Base-by-base conservation (phyloP, 768 basidiomycete species). In the Termitomyces sp. region DNA sequence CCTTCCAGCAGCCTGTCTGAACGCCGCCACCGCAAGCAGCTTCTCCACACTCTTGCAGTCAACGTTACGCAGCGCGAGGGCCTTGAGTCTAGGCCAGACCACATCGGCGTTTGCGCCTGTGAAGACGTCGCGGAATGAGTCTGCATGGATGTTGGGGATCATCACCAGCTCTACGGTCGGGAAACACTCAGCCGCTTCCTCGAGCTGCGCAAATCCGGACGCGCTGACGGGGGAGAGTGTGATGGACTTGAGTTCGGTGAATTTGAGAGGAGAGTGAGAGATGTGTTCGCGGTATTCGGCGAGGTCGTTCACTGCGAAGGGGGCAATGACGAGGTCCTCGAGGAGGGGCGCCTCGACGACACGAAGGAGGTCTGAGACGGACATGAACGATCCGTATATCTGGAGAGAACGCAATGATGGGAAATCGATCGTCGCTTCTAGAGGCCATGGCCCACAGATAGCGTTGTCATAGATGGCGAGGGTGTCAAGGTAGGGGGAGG, bases 281-380 rank as follows among this genome's bases (percentile, higher is more conserved):
- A 36, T 48, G 20, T 59, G 26, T 6, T 62, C 44, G 47, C 56
- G 52, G 48, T 59, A 62, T 14, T 62, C 60, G 16, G n/a, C 27
- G 24, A 64, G 56, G 24, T 64, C 63, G 58, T 62, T 58, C 26
- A 24, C 46, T 5, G 58, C 57, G 20, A 62, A 48, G 9, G 61
- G 61, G 8, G 61, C 57, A 18, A 62, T 58, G 6, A 58, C 57
- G 18, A 62, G 61, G 39, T 58, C 57, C 12, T 55, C 45, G 12
- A 62, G 54, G 10, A 47, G 45, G 6, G 61, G 57, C 12, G 57
- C 61, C 30, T 54, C 24, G 4, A 55, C 51, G 12, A 59, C 58
- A 22, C 63, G 60, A 22, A 64, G 53, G 48, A 64, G 63, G 22
- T 64, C 63, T 5, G 63, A 62, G 14, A 64, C 63, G 30, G 54